Percentiles rank a stretch among this genome's conserved stretches.
Evolutionary conservation across 1,284 basidiomycete species (phyloP).

Genomic region (Amylostereum areolatum): DNA sequence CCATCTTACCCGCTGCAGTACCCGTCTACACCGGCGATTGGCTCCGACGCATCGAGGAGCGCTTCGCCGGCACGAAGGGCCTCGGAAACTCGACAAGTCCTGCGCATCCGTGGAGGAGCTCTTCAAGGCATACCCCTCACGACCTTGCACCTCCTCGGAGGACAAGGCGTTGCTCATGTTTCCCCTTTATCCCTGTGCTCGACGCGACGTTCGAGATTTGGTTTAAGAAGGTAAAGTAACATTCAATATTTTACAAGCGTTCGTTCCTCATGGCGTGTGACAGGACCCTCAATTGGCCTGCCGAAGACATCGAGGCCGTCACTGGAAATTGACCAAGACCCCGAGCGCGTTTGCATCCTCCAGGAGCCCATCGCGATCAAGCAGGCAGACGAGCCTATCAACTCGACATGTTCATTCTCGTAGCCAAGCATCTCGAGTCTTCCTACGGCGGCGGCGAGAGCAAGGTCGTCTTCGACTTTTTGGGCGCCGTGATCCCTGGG

Average conservation of each 20-base stretch:
- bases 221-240: slow-evolving; percentile 94
- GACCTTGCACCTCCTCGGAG: slow-evolving; percentile 84
- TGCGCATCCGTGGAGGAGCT: slow-evolving; percentile 74
- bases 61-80: slow-evolving; percentile 90
- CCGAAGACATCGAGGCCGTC: slow-evolving; percentile 97
- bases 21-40: slow-evolving; percentile 96
- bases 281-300: slow-evolving; percentile 96
- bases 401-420: slow-evolving; percentile 73
- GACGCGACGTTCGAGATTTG: slow-evolving; percentile 93
- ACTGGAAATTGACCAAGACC: slow-evolving; percentile 98
- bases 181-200: slow-evolving; percentile 95
- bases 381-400: slow-evolving; percentile 91
- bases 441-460: slow-evolving; percentile 77
- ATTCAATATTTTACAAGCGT: slow-evolving; percentile 1
- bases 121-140: slow-evolving; percentile 81
- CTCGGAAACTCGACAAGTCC: slow-evolving; percentile 77
- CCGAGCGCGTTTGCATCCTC: slow-evolving; percentile 95
- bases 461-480: slow-evolving; percentile 80
- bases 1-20: no score
- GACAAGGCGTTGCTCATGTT: slow-evolving; percentile 95
- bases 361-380: slow-evolving; percentile 95
- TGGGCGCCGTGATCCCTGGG: slow-evolving; percentile 52
- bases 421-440: slow-evolving; percentile 74
- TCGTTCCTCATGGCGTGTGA: slow-evolving; percentile 13
- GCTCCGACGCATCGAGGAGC: slow-evolving; percentile 93